These are phyloP conservation scores for Cordyceps fumosorosea DNA, from an alignment of 2,329 filamentous ascomycete species.

Conservation along the genomic window DNA sequence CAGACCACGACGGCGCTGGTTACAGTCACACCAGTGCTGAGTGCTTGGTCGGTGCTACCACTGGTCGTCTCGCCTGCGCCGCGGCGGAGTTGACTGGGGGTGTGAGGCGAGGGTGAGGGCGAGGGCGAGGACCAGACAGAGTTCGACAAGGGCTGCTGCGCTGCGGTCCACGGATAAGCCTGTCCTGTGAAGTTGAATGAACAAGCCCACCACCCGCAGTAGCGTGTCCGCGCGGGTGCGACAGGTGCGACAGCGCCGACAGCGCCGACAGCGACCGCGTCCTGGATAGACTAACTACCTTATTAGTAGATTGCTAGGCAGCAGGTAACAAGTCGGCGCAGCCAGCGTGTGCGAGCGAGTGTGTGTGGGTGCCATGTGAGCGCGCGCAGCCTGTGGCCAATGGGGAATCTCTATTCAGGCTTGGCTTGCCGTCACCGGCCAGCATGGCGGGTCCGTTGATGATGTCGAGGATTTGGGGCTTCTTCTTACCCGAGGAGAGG, in stretches of 20 bases:
- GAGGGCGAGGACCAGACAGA: background rate
- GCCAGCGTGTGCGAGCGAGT: constrained; percentile 4
- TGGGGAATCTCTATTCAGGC: background rate
- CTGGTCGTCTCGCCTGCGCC: background rate
- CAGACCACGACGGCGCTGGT: background rate
- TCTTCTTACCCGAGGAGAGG: background rate
- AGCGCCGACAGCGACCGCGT: too few species aligned
- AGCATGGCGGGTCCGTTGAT: background rate
- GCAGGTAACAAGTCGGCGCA: too few species aligned
- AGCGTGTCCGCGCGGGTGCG: constrained; percentile 11
- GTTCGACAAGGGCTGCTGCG: background rate
- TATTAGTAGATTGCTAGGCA: too few species aligned
- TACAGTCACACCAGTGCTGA: background rate
- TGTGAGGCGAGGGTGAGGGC: background rate
- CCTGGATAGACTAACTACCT: too few species aligned
- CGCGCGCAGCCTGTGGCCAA: background rate
- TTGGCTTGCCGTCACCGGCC: constrained; percentile 1
- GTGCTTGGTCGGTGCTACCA: background rate
- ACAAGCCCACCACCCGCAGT: constrained; percentile 9
- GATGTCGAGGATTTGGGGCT: background rate
- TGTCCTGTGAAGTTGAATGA: background rate
- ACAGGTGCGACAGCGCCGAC: background rate
- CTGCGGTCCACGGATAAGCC: background rate
- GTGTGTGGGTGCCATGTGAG: constrained; percentile 1
- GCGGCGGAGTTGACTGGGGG: background rate